These are phyloP conservation scores for Candida saitoana DNA, from an alignment of 805 yeast species.

Conservation along the genomic window DNA sequence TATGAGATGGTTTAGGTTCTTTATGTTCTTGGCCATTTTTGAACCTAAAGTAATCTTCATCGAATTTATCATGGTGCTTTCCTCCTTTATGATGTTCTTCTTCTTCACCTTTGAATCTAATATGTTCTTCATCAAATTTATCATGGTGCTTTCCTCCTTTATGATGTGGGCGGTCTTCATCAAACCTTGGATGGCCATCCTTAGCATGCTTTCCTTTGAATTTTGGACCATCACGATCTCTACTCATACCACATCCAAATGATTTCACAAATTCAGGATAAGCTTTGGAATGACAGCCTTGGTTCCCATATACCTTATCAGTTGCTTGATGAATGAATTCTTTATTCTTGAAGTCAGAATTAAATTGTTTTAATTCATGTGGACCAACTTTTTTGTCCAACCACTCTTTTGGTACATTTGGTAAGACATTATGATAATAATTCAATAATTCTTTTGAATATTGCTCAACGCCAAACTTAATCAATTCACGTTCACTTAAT, in stretches of 20 bases:
- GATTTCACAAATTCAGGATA: conserved; percentile 4
- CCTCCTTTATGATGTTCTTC: neutral
- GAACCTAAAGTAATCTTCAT: too few species aligned
- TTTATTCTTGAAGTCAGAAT: conserved; percentile 37
- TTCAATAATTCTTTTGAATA: conserved; percentile 43
- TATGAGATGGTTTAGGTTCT: neutral
- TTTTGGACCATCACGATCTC: neutral
- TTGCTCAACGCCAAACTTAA: conserved; percentile 43
- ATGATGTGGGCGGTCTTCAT: neutral
- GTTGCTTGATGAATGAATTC: conserved; percentile 17
- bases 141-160: neutral
- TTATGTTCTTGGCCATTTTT: neutral
- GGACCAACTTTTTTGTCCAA: conserved; percentile 15
- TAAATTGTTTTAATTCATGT: conserved; percentile 43
- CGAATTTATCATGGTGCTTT: neutral
- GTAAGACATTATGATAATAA: conserved; percentile 30
- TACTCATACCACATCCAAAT: conserved; percentile 2
- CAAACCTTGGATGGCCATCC: too few species aligned
- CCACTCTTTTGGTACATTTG: conserved; percentile 34
- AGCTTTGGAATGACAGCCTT: neutral
- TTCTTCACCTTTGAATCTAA: too few species aligned
- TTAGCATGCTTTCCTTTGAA: neutral
- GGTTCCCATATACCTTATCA: conserved; percentile 12
- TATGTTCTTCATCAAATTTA: too few species aligned
- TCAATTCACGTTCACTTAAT: conserved; percentile 55